Evolutionary conservation across 2,329 filamentous ascomycete species (phyloP), one percentile per base, ranked within the genome.

Genomic region (Lizonia empirigonia): DNA sequence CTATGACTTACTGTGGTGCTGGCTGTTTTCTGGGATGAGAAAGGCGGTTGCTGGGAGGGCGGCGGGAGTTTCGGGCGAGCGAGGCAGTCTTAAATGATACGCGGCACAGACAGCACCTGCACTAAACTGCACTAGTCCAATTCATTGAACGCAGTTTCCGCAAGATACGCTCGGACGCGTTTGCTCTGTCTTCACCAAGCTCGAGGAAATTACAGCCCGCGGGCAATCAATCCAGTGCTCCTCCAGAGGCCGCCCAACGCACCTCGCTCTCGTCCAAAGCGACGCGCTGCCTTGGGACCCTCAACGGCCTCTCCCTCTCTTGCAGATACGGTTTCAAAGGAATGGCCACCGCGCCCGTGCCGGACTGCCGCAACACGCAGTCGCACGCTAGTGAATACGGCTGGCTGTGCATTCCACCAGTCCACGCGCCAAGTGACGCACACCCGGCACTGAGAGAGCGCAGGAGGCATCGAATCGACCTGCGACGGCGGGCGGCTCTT

Each of bases 81-180:
- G 32, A 47, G 37, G 49, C 49, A 45, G 40, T 52, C 49, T 52
- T 52, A 52, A 52, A 52, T 52, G 49, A 52, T 52, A 52, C 49
- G 49, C 49, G 49, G 49, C 49, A 59, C 56, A 61, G 47, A 54
- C 38, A 44, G 51, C 44, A 40, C 53, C 19, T 33, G 40, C 49
- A 36, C 49, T 47, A 52, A 44, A 37, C 20, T 29, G 47, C 39
- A 57, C 60, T 63, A 60, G 54, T 49, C 48, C 46, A 55, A 46
- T 54, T 48, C 52, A 33, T 26, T 47, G 42, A 38, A 34, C 36
- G 49, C 32, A 34, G 38, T 23, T 45, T 45, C 48, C 48, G 50
- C 35, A 40, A 59, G 62, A 64, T 65, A 64, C 59, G 62, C 62
- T 63, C 59, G 59, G 62, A 64, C 62, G 49, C 44, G 44, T 32